Evolutionary conservation across 768 basidiomycete species (phyloP).

Genomic region (Lepiota subincarnata): DNA sequence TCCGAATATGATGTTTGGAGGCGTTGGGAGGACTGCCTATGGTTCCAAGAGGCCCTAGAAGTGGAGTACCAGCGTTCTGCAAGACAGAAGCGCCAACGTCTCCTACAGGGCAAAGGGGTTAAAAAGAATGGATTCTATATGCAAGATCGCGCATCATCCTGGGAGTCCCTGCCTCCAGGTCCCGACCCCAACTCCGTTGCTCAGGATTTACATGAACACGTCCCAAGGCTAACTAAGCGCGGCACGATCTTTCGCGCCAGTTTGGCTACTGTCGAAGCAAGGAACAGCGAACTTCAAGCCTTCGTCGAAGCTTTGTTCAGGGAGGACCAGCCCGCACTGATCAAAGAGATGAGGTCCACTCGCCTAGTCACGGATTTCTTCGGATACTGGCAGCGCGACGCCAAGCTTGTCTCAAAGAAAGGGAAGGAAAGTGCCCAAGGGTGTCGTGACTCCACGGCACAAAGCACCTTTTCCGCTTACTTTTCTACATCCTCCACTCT

Average conservation of each 20-base stretch:
- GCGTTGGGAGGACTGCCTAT: slow-evolving; percentile 79
- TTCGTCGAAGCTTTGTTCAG: slow-evolving; percentile 58
- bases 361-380: slow-evolving; percentile 71
- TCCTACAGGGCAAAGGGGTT: slow-evolving; percentile 69
- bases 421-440: slow-evolving; percentile 19
- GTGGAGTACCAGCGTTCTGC: slow-evolving; percentile 59
- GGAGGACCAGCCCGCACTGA: slow-evolving; percentile 58
- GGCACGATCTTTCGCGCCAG: slow-evolving; percentile 70
- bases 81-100: slow-evolving; percentile 61
- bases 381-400: slow-evolving; percentile 70
- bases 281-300: slow-evolving; percentile 54
- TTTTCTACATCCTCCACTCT: slow-evolving; percentile 47
- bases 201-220: slow-evolving; percentile 58
- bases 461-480: slow-evolving; percentile 55
- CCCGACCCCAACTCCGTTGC: slow-evolving; percentile 74
- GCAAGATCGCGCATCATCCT: slow-evolving; percentile 73
- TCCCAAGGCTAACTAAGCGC: slow-evolving; percentile 70
- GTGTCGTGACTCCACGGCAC: slow-evolving; percentile 42
- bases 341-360: slow-evolving; percentile 60
- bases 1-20: slow-evolving; percentile 73
- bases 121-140: slow-evolving; percentile 70
- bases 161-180: slow-evolving; percentile 80
- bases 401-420: slow-evolving; percentile 50
- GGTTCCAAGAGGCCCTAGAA: slow-evolving; percentile 70
- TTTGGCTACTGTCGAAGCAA: slow-evolving; percentile 59